Conservation (phyloP, 75 land plant genomes). For the Pinus albicaulis region DNA sequence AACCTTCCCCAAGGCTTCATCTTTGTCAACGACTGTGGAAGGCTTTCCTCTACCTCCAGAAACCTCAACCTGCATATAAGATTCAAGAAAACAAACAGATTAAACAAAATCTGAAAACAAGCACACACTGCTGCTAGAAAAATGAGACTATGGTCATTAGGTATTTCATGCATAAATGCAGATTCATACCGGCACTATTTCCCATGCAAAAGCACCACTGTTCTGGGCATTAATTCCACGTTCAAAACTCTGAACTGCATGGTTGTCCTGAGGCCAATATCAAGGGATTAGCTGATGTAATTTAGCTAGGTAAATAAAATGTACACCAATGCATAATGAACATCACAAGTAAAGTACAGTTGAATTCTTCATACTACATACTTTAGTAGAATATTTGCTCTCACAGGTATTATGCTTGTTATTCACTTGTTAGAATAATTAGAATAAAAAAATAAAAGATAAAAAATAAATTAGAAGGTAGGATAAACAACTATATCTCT, state of each 20-base stretch:
- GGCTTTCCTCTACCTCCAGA: constrained; percentile 82
- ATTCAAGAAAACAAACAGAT: neutral
- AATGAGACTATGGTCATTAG: neutral
- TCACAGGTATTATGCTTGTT: neutral
- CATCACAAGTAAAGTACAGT: neutral
- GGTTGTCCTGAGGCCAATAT: constrained; percentile 59
- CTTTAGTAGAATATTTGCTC: neutral
- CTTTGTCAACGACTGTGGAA: constrained; percentile 64
- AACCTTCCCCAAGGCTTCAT: constrained; percentile 91
- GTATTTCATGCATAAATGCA: neutral
- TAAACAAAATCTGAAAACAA: neutral
- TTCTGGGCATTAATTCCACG: constrained; percentile 89
- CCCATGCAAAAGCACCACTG: constrained; percentile 83
- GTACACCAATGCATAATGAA: neutral
- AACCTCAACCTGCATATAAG: constrained; percentile 75
- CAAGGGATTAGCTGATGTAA: neutral
- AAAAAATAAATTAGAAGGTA: neutral
- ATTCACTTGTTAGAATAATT: neutral
- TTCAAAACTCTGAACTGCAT: constrained; percentile 87
- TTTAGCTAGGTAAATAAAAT: neutral
- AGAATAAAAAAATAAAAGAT: no score
- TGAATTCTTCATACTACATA: neutral
- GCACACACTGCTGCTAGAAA: neutral
- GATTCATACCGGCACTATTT: constrained; percentile 80
- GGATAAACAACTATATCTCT: neutral